Evolutionary conservation across 2,329 filamentous ascomycete species (phyloP).

Genomic region (Pseudogymnoascus sp.): DNA sequence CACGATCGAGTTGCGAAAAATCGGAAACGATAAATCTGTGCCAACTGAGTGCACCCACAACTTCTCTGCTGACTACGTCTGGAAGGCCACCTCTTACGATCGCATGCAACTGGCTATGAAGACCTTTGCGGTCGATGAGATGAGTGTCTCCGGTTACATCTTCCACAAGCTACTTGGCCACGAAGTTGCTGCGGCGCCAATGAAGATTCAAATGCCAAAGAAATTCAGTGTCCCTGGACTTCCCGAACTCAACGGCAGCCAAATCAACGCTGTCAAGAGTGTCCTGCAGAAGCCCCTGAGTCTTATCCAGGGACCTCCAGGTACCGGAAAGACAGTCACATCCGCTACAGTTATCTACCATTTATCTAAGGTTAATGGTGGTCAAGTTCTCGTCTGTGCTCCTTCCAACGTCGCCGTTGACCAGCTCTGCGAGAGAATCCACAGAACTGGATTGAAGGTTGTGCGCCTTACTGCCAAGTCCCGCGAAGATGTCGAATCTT

Average conservation of each 20-base stretch:
- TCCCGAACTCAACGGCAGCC: slow-evolving; percentile 89
- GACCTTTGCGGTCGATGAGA: slow-evolving; percentile 94
- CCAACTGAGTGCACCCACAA: slow-evolving; percentile 95
- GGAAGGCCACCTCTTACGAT: slow-evolving; percentile 98
- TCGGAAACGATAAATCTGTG: slow-evolving; percentile 91
- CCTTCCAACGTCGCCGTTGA: slow-evolving; percentile 98
- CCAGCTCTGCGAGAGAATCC: slow-evolving; percentile 94
- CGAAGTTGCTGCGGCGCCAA: slow-evolving; percentile 85
- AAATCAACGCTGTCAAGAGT: slow-evolving; percentile 92
- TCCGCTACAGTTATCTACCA: slow-evolving; percentile 99
- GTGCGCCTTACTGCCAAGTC: slow-evolving; percentile 98
- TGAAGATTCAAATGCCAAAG: slow-evolving; percentile 92
- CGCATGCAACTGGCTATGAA: slow-evolving; percentile 99
- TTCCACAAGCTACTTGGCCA: slow-evolving; percentile 95
- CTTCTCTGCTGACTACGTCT: slow-evolving; percentile 97
- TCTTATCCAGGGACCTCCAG: slow-evolving; percentile 92
- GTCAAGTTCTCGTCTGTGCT: slow-evolving; percentile 91
- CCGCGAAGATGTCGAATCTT: slow-evolving; percentile 96
- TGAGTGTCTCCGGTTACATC: slow-evolving; percentile 97
- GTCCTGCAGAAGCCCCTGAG: slow-evolving; percentile 90
- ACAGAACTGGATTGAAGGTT: slow-evolving; percentile 88
- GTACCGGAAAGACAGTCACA: slow-evolving; percentile 96
- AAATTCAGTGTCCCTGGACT: slow-evolving; percentile 94
- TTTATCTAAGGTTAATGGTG: slow-evolving; percentile 86
- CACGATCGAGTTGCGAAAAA: slow-evolving; percentile 85